Evolutionary conservation across 139 green algal genomes (phyloP).

Genomic region (Closterium sp.): DNA sequence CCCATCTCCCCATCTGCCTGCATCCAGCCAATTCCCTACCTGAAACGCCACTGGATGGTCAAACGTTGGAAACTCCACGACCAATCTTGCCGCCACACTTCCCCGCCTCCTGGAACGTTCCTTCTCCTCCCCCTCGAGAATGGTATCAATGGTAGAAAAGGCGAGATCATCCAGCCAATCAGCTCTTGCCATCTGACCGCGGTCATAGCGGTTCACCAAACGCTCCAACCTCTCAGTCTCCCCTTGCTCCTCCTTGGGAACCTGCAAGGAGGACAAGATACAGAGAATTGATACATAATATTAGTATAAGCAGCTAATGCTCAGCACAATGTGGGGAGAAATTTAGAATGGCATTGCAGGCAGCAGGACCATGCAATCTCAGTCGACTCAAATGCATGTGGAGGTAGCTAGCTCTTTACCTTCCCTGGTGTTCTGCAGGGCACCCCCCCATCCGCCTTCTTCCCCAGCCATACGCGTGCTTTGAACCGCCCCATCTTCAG

Average conservation of each 20-base stretch:
- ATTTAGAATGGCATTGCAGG: no score
- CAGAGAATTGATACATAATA: not conserved
- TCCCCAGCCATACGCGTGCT: not conserved
- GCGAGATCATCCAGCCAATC: constrained; percentile 84
- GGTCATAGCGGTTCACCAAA: constrained; percentile 32
- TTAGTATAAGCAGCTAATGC: not conserved
- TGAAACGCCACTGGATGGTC: constrained; percentile 82
- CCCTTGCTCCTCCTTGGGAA: constrained; percentile 55
- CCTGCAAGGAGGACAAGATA: constrained; percentile 1
- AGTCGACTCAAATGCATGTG: no score
- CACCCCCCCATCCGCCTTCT: not conserved
- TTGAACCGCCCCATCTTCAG: constrained; percentile 13
- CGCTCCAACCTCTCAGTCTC: constrained; percentile 49
- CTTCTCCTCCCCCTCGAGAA: constrained; percentile 34
- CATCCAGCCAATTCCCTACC: constrained; percentile 47
- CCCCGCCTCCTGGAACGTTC: not conserved
- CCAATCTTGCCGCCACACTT: not conserved
- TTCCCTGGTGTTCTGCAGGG: constrained; percentile 1
- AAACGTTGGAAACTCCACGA: constrained; percentile 77
- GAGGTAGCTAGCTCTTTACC: not conserved
- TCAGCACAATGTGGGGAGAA: not conserved
- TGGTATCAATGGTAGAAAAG: constrained; percentile 52
- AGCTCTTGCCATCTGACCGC: constrained; percentile 71
- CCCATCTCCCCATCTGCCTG: no score
- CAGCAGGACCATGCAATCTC: no score